Evolutionary conservation across 2,329 filamentous ascomycete genomes (phyloP), one percentile per base, ranked within the genome.

Genomic region (Phaeosphaeria sp.): DNA sequence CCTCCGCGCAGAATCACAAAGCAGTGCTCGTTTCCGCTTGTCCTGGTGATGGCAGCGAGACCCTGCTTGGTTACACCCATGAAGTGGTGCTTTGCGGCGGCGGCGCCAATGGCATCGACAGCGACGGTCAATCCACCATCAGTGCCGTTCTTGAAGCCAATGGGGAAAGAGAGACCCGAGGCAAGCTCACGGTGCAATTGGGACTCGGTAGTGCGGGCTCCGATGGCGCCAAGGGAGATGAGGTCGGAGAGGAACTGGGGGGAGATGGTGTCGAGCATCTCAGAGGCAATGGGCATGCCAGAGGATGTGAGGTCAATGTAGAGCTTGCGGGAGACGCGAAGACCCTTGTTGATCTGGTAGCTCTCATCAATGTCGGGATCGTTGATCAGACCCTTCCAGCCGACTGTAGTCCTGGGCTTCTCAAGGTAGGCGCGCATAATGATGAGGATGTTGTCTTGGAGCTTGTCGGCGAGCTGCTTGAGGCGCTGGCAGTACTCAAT

Each of bases 361-460:
- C 90, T 95, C 78, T 95, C 90, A 79, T 99, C 92, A 77, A 99
- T 97, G 73, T 98, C 93, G 2, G 95, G 95, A 79, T 99, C 95
- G 81, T 99, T 99, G 85, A 99, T 97, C 78, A 99, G 85, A 52
- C 95, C 95, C 83, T 99, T 99, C 95, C 95, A 99, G 76, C 95
- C 95, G 50, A 99, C 93, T 0, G 95, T 99, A 50, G 95, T 99
- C 60, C 95, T 90, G 43, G 95, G 95, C 85, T 99, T 99, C 85
- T 99, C 95, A 51, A 99, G 90, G 86, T 99, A 99, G 75, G 93
- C 93, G 71, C 95, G 92, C 95, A 99, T 99, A 73, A 99, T 89
- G 77, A 99, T 91, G 78, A 89, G 89, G 47, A 99, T 85, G 76
- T 98, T 93, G 69, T 88, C 84, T 60, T 89, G 87, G 62, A 97